A percentile compares a stretch with the other conserved stretches of the same genome.
Conservation (phyloP, 2,329 filamentous ascomycete species). For the Dactylella cylindrospora region DNA sequence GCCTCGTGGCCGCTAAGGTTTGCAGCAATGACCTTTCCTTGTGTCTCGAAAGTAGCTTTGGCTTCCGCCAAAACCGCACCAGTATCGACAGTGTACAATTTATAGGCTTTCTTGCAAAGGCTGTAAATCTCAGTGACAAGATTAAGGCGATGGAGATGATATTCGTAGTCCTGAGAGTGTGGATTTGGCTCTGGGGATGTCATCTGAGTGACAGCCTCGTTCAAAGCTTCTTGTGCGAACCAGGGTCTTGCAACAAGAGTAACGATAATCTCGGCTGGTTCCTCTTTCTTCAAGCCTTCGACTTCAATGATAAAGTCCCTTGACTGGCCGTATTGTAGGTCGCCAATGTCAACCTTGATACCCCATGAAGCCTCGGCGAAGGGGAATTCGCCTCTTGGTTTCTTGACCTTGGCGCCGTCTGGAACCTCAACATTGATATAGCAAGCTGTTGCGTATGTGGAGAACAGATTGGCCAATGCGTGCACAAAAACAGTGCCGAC, state of each 20-base stretch:
- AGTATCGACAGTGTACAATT: neutral
- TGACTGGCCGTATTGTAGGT: constrained; percentile 64
- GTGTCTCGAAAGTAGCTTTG: constrained; percentile 13
- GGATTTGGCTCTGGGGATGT: constrained; percentile 20
- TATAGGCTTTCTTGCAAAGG: constrained; percentile 41
- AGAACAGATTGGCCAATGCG: constrained; percentile 63
- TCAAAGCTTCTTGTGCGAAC: constrained; percentile 28
- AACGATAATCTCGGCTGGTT: constrained; percentile 48
- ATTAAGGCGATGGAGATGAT: constrained; percentile 29
- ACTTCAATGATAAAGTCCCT: constrained; percentile 56
- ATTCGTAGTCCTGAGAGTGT: constrained; percentile 23
- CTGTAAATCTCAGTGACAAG: constrained; percentile 32
- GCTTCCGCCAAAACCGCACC: neutral
- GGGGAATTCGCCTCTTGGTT: constrained; percentile 50
- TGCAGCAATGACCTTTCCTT: constrained; percentile 9
- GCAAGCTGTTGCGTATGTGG: constrained; percentile 59
- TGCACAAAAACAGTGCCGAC: constrained; percentile 66
- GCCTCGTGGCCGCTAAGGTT: constrained; percentile 49
- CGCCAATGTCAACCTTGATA: constrained; percentile 52
- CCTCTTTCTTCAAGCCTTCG: constrained; percentile 13
- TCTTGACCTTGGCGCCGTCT: constrained; percentile 43
- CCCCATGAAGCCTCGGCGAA: constrained; percentile 49
- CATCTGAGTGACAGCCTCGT: constrained; percentile 13
- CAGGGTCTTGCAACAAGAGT: constrained; percentile 45
- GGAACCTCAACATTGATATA: constrained; percentile 52